phyloP scores from a whole-genome alignment of 2,329 filamentous ascomycete genomes.

The Penicillium sp. region DNA sequence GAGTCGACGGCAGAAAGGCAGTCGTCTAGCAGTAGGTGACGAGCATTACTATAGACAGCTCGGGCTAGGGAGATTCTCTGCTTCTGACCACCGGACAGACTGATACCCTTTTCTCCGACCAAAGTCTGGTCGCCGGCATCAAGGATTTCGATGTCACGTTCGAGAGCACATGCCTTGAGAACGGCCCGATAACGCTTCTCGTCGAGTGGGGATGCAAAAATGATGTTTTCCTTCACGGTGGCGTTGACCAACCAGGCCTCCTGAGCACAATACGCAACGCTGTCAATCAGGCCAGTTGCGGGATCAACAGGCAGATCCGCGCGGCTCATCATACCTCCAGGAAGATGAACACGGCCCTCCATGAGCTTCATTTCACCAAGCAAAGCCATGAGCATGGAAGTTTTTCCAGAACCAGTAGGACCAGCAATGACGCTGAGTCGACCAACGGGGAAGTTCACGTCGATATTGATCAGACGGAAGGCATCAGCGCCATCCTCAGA shows the following conservation, averaged over 20 bases:
- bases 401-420: slow-evolving; percentile 91
- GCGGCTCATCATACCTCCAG: slow-evolving; percentile 70
- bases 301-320: slow-evolving; percentile 79
- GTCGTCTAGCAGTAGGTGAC: slow-evolving; percentile 86
- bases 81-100: slow-evolving; percentile 93
- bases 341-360: slow-evolving; percentile 74
- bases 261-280: slow-evolving; percentile 92
- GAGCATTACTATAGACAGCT: slow-evolving; percentile 91
- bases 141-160: slow-evolving; percentile 86
- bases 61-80: slow-evolving; percentile 95
- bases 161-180: slow-evolving; percentile 81
- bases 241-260: slow-evolving; percentile 96
- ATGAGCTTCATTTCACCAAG: slow-evolving; percentile 92
- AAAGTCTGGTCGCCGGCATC: slow-evolving; percentile 88
- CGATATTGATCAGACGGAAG: slow-evolving; percentile 76
- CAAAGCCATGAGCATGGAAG: slow-evolving; percentile 89
- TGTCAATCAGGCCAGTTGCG: slow-evolving; percentile 81
- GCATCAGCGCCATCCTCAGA: slow-evolving; percentile 61
- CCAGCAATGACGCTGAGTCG: slow-evolving; percentile 90
- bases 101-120: slow-evolving; percentile 95
- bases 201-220: slow-evolving; percentile 78
- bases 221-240: slow-evolving; percentile 90
- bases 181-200: slow-evolving; percentile 80
- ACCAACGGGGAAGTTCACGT: slow-evolving; percentile 76
- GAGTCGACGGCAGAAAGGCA: slow-evolving; percentile 95